Percentiles rank a stretch among this genome's conserved stretches.
Evolutionary conservation across 768 basidiomycete species (phyloP).

Genomic region (Russula foetens): DNA sequence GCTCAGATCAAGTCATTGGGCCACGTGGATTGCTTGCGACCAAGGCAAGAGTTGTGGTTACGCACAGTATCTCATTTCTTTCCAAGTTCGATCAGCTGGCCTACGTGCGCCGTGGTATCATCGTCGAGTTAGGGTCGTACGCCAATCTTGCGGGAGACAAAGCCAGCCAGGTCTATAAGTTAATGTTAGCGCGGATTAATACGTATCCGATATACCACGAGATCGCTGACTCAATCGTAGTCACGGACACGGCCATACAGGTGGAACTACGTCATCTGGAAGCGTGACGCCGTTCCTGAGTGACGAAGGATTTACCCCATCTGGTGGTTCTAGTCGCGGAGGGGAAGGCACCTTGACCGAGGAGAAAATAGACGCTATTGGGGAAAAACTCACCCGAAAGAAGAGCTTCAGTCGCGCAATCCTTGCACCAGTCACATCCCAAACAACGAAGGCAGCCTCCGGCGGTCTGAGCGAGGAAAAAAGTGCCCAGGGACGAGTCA

Average conservation of each 20-base stretch:
- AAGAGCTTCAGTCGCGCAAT: slow-evolving; percentile 51
- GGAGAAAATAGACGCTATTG: slow-evolving; percentile 9
- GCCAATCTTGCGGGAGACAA: slow-evolving; percentile 47
- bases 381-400: slow-evolving; percentile 50
- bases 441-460: slow-evolving; percentile 32
- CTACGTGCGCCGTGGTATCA: slow-evolving; percentile 74
- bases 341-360: slow-evolving; percentile 8
- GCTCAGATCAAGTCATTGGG: slow-evolving; percentile 74
- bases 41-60: slow-evolving; percentile 81
- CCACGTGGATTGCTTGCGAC: slow-evolving; percentile 73
- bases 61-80: slow-evolving; percentile 82
- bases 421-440: slow-evolving; percentile 33
- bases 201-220: not conserved
- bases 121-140: slow-evolving; percentile 70
- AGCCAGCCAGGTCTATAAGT: slow-evolving; percentile 60
- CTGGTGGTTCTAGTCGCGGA: slow-evolving; percentile 7
- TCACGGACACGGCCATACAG: slow-evolving; percentile 15
- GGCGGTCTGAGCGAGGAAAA: slow-evolving; percentile 59
- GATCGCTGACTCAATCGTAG: not conserved
- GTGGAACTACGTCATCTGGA: slow-evolving; percentile 12
- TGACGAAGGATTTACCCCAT: not conserved
- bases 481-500: slow-evolving; percentile 74
- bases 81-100: slow-evolving; percentile 65
- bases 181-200: slow-evolving; percentile 46
- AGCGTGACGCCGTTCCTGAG: slow-evolving; percentile 22